Percentiles rank a stretch among this genome's conserved stretches.
phyloP scores from a whole-genome alignment of 192 early-diverging fungal species.

The Backusella mclennaniae region DNA sequence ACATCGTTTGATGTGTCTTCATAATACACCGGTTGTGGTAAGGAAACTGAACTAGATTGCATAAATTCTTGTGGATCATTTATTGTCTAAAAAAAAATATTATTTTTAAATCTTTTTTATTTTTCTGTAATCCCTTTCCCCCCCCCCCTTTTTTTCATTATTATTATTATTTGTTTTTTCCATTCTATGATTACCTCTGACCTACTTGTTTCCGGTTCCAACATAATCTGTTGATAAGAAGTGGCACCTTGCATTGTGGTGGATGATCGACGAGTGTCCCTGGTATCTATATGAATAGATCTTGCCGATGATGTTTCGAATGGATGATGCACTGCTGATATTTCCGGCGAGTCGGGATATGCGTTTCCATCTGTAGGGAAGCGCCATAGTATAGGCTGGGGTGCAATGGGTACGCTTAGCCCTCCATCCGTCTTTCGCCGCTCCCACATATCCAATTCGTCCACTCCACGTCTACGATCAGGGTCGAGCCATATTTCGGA shows the following conservation, averaged over 20 bases:
- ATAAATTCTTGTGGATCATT: neutral
- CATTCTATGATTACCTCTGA: slow-evolving; percentile 8
- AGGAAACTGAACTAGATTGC: neutral
- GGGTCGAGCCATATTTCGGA: slow-evolving; percentile 20
- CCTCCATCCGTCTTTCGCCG: neutral
- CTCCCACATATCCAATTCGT: slow-evolving; percentile 32
- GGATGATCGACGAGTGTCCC: neutral
- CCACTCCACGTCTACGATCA: slow-evolving; percentile 20
- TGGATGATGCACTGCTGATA: neutral
- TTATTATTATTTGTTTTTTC: neutral
- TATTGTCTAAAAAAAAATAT: neutral
- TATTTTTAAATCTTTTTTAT: neutral
- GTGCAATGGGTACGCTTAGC: neutral
- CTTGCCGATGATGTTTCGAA: neutral
- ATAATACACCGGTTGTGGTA: neutral
- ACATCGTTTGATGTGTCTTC: slow-evolving; percentile 7
- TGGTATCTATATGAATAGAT: neutral
- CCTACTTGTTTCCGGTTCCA: neutral
- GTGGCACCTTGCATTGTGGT: neutral
- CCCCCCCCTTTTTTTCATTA: neutral
- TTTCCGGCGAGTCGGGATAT: slow-evolving; percentile 17
- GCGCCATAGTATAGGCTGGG: slow-evolving; percentile 7
- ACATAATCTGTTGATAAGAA: neutral
- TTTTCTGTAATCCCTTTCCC: neutral
- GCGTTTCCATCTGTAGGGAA: neutral